These are phyloP conservation scores for Arctostaphylos glauca DNA, from an alignment of 148 eudicot genomes.

Conservation along the genomic window DNA sequence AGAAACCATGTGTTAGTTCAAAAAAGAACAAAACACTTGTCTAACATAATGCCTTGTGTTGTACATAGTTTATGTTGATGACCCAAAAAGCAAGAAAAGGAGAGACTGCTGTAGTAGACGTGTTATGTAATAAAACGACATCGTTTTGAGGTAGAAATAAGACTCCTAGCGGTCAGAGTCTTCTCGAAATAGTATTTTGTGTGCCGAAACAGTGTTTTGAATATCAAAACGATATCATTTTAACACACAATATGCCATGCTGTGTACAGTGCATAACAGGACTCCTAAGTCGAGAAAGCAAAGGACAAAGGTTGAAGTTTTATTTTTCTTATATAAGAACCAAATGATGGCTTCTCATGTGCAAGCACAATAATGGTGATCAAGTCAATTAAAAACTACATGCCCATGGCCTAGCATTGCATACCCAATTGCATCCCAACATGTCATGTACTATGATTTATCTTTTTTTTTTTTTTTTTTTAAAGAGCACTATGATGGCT, in stretches of 20 bases:
- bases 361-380: conserved; percentile 2
- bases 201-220: too few species aligned
- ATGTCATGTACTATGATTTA: neutral
- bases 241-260: too few species aligned
- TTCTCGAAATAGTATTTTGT: too few species aligned
- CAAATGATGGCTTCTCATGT: conserved; percentile 14
- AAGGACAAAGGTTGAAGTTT: neutral
- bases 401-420: conserved; percentile 8
- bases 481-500: neutral
- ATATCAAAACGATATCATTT: too few species aligned
- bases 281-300: neutral
- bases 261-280: too few species aligned
- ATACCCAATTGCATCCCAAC: neutral
- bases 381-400: neutral
- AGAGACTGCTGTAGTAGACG: too few species aligned
- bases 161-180: too few species aligned
- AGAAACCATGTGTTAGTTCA: neutral
- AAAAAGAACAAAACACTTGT: neutral
- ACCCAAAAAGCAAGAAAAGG: neutral
- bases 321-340: neutral
- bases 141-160: too few species aligned
- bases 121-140: too few species aligned
- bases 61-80: neutral
- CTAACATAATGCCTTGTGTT: neutral
- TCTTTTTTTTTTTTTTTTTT: neutral